phyloP scores from a whole-genome alignment of 2,329 filamentous ascomycete genomes.

The Rhinocladiella similis region DNA sequence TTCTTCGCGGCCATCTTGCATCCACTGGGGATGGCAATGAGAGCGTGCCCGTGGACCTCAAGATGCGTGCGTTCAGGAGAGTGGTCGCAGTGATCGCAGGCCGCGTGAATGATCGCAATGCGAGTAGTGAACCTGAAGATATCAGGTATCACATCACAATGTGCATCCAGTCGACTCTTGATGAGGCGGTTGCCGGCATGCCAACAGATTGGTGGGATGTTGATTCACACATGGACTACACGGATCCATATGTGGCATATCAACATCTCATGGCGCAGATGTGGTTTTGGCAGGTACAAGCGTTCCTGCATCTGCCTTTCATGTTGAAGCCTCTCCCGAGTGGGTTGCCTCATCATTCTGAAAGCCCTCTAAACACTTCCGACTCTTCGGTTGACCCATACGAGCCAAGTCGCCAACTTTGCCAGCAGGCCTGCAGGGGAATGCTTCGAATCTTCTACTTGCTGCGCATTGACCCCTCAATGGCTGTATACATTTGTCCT shows the following conservation, averaged over 20 bases:
- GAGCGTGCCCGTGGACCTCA: conserved; percentile 11
- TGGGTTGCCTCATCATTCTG: not conserved
- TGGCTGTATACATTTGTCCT: conserved; percentile 27
- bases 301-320: conserved; percentile 26
- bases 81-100: conserved; percentile 24
- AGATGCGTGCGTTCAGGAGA: conserved; percentile 25
- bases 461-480: conserved; percentile 23
- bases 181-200: conserved; percentile 19
- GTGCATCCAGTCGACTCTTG: conserved; percentile 17
- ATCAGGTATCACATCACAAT: conserved; percentile 12
- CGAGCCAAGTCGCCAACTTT: conserved; percentile 18
- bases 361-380: not conserved
- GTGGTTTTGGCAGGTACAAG: conserved; percentile 29
- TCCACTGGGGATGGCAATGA: not conserved
- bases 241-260: conserved; percentile 15
- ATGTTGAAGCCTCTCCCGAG: conserved; percentile 20
- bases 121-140: conserved; percentile 7
- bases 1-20: conserved; percentile 12
- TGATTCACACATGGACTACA: conserved; percentile 9
- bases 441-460: conserved; percentile 24
- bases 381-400: conserved; percentile 8
- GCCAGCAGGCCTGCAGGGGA: conserved; percentile 20
- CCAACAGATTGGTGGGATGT: conserved; percentile 25
- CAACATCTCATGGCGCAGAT: conserved; percentile 26
- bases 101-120: conserved; percentile 25